Evolutionary conservation across 257 asterid species (phyloP).

Genomic region (Jacaranda copaia): DNA sequence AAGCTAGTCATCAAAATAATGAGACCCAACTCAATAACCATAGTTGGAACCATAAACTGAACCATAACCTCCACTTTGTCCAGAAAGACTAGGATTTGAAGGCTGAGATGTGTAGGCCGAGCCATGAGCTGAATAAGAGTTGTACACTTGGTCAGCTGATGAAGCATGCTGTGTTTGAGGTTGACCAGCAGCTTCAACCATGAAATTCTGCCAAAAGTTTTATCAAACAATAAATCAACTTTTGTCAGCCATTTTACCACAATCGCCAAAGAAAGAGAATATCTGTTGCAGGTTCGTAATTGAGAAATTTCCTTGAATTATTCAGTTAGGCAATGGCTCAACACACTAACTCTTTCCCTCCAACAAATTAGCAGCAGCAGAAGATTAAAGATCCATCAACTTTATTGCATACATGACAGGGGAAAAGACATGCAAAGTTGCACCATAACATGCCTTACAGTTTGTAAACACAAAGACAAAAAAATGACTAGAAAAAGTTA

Average conservation of each 20-base stretch:
- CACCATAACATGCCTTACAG: background rate
- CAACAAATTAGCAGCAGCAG: no score
- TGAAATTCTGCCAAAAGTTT: slow-evolving; percentile 68
- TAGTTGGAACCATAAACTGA: slow-evolving; percentile 73
- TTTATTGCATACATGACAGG: background rate
- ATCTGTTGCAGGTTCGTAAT: no score
- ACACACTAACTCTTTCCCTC: no score
- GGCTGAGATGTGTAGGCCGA: slow-evolving; percentile 62
- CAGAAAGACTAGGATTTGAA: slow-evolving; percentile 61
- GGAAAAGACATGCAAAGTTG: background rate
- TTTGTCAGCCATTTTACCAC: background rate
- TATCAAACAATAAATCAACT: background rate
- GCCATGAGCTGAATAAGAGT: slow-evolving; percentile 59
- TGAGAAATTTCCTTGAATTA: no score
- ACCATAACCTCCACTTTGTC: slow-evolving; percentile 77
- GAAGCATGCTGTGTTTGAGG: slow-evolving; percentile 60
- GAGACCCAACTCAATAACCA: slow-evolving; percentile 61
- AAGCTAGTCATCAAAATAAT: background rate
- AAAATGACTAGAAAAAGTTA: background rate
- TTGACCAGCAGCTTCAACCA: slow-evolving; percentile 74
- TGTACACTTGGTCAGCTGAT: slow-evolving; percentile 66
- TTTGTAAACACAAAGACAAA: background rate
- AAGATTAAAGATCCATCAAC: background rate
- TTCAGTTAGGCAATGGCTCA: background rate
- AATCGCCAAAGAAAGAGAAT: background rate